Evolutionary conservation across 495 filamentous ascomycete genomes (phyloP).

Genomic region (Penicillium mononematosum): DNA sequence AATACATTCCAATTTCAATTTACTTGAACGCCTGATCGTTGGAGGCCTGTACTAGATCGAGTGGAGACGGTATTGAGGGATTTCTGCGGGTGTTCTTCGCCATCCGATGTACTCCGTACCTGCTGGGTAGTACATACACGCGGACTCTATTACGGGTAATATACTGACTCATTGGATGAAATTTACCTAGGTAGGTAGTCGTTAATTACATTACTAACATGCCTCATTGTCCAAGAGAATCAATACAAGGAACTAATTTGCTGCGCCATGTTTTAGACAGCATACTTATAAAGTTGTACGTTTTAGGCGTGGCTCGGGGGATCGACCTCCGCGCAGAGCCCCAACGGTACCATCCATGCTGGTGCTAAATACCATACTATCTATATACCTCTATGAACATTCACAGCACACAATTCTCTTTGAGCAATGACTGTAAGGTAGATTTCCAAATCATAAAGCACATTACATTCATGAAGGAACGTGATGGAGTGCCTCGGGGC

Average conservation of each 20-base stretch:
- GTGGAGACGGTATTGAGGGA: neutral
- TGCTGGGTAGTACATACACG: neutral
- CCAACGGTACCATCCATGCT: neutral
- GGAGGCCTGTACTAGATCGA: neutral
- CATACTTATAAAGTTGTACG: neutral
- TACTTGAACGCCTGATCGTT: neutral
- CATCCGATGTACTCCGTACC: neutral
- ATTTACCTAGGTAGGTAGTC: neutral
- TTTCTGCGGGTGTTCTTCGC: neutral
- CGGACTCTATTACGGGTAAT: neutral
- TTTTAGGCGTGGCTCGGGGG: neutral
- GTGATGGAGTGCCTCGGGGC: neutral
- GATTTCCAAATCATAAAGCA: neutral
- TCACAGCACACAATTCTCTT: neutral
- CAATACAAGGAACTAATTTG: neutral
- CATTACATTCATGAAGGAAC: neutral
- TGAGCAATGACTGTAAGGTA: neutral
- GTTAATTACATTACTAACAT: neutral
- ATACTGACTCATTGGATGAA: neutral
- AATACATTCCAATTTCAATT: neutral
- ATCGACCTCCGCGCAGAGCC: neutral
- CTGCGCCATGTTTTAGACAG: slow-evolving; percentile 3
- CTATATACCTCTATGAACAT: neutral
- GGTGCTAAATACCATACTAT: neutral
- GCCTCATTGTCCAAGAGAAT: neutral